Base-by-base conservation (phyloP, 2,329 filamentous ascomycete species). In the Xylaria sp. region DNA sequence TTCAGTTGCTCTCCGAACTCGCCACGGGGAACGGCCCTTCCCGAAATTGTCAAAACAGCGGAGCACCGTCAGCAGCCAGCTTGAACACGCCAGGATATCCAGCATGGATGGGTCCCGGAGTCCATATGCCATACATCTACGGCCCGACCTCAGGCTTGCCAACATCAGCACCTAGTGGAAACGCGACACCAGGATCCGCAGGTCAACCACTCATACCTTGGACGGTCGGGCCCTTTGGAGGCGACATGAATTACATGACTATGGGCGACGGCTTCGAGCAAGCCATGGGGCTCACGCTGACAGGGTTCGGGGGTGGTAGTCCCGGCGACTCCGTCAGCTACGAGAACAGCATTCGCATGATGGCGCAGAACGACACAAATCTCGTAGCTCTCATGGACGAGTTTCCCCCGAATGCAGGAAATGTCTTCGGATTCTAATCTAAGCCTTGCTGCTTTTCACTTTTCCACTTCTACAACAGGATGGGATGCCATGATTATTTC, bases 1-100 rank as follows among this genome's bases (percentile, higher is more conserved):
- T 88, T 3, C 84, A 87, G 59, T 79, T 88, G 27, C 81, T 88
- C 6, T 87, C 86, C 42, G 86, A 88, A 71, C 82, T 87, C 38
- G 85, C 85, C n/a, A 84, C 82, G 2, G 65, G 78, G 38, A 81
- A 82, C 56, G 80, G 82, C 49, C 75, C 75, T 5, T 70, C 76
- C 38, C 72, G 71, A 13, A 69, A 63, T 38, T 50, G 61, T 49
- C 71, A 70, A 47, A 51, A 49, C 51, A 61, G 62, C 61, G 50
- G 69, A 44, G 50, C 63, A 55, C 49, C 45, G 61, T 58, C 67
- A 39, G 72, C 47, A 65, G 54, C 71, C 64, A 68, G 71, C 68
- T 64, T 73, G 64, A 66, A 68, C 56, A 61, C 73, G 42, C 71
- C 58, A 71, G 69, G 47, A 69, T 74, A 60, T 64, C 45, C 73